A percentile compares a stretch with the other conserved stretches of the same genome.
Evolutionary conservation across 257 asterid genomes (phyloP).

Genomic region (Striga asiatica): DNA sequence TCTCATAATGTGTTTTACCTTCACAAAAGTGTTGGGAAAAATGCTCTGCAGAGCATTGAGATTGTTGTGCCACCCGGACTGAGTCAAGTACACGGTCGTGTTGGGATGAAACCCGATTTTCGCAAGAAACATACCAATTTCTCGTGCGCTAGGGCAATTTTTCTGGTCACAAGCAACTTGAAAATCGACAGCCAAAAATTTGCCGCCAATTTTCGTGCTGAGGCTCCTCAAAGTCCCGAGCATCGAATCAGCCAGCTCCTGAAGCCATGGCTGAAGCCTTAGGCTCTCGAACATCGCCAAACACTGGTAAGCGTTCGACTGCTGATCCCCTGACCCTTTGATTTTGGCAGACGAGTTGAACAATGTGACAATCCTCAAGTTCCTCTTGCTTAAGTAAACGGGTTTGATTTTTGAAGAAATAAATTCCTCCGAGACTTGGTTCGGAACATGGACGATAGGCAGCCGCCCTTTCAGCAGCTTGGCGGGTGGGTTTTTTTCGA

Average conservation of each 20-base stretch:
- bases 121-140: constrained; percentile 27
- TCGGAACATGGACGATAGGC: constrained; percentile 23
- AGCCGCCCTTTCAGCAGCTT: constrained; percentile 12
- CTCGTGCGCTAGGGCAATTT: constrained; percentile 23
- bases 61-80: constrained; percentile 36
- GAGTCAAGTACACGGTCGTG: constrained; percentile 41
- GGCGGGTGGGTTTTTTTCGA: constrained; percentile 21
- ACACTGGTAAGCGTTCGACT: constrained; percentile 19
- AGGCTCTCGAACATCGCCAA: constrained; percentile 33
- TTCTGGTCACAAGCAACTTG: constrained; percentile 10
- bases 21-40: constrained; percentile 46
- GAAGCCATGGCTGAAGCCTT: constrained; percentile 25
- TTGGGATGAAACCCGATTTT: constrained; percentile 33
- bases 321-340: constrained; percentile 2
- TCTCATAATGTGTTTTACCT: constrained; percentile 21
- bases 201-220: constrained; percentile 30
- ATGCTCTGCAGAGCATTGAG: constrained; percentile 30
- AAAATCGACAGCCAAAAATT: constrained; percentile 40
- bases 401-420: constrained; percentile 30
- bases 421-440: constrained; percentile 22
- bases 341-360: constrained; percentile 13
- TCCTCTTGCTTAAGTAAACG: constrained; percentile 18
- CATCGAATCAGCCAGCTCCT: constrained; percentile 32
- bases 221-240: constrained; percentile 33
- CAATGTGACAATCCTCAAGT: constrained; percentile 24